A percentile compares a stretch with the other conserved stretches of the same genome.
phyloP scores from a whole-genome alignment of 208 protist genomes.

The Leishmania tarentolae region DNA sequence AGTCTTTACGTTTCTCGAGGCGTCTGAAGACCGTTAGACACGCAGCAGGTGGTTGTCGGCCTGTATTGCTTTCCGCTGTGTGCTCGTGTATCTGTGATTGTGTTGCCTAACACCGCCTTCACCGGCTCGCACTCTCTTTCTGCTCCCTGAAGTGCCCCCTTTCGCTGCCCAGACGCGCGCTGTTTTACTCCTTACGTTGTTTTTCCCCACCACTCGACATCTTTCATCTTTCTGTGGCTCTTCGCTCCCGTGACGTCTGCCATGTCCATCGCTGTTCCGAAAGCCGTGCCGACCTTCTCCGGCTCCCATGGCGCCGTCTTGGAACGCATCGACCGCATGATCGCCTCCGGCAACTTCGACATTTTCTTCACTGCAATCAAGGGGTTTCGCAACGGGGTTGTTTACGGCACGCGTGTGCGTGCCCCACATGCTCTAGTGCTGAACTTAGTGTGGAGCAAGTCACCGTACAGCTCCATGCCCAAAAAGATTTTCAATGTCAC shows the following conservation, averaged over 20 bases:
- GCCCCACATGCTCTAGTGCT: slow-evolving; percentile 89
- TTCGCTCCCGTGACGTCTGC: neutral
- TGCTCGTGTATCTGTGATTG: neutral
- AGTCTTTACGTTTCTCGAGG: neutral
- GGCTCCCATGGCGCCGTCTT: slow-evolving; percentile 24
- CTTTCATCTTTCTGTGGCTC: neutral
- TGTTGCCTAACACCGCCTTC: neutral
- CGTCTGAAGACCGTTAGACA: neutral
- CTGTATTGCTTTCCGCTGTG: neutral
- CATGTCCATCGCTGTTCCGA: neutral
- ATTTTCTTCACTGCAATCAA: slow-evolving; percentile 75
- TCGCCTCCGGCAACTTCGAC: slow-evolving; percentile 61
- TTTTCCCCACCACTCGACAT: neutral
- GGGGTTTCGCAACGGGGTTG: slow-evolving; percentile 85
- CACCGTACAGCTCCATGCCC: slow-evolving; percentile 56
- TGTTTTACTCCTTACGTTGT: neutral
- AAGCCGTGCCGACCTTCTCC: slow-evolving; percentile 9
- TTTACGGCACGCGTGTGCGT: slow-evolving; percentile 84
- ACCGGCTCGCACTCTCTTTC: neutral
- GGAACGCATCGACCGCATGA: slow-evolving; percentile 62
- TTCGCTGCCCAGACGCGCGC: neutral
- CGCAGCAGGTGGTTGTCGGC: neutral
- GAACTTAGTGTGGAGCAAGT: slow-evolving; percentile 84
- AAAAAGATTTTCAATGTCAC: slow-evolving; percentile 68
- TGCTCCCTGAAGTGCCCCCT: neutral